Conservation (phyloP, 257 asterid species). For the Penstemon davidsonii region DNA sequence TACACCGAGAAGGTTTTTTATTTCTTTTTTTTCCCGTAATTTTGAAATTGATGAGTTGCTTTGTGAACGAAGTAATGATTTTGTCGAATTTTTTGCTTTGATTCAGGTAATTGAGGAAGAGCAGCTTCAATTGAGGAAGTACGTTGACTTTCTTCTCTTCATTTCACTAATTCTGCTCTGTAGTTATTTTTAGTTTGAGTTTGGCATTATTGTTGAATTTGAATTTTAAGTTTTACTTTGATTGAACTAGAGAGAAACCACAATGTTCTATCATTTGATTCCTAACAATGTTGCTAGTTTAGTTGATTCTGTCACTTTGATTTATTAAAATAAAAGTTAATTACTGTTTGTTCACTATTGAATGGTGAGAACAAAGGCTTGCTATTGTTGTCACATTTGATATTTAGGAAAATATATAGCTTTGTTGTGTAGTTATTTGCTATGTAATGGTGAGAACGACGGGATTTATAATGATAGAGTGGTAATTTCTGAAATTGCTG, state of each 20-base stretch:
- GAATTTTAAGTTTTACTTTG: too few species aligned
- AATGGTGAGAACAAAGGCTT: too few species aligned
- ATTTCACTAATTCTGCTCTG: neutral
- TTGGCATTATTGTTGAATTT: too few species aligned
- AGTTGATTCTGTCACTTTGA: slow-evolving; percentile 15
- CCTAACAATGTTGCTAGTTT: neutral
- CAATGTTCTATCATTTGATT: too few species aligned
- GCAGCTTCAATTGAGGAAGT: slow-evolving; percentile 91
- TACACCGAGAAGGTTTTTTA: slow-evolving; percentile 70
- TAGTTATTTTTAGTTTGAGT: neutral
- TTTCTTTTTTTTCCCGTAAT: neutral
- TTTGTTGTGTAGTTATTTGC: neutral
- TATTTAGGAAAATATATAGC: too few species aligned
- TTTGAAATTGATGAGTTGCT: neutral
- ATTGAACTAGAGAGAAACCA: too few species aligned
- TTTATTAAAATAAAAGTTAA: neutral
- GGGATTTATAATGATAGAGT: neutral
- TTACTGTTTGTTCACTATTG: neutral
- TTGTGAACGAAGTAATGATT: slow-evolving; percentile 15
- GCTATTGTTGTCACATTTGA: too few species aligned
- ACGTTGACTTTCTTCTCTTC: slow-evolving; percentile 36
- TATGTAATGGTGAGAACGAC: neutral
- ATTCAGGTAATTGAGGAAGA: slow-evolving; percentile 79
- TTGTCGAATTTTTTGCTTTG: slow-evolving; percentile 7
- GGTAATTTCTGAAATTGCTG: too few species aligned